phyloP scores from a whole-genome alignment of 2,329 filamentous ascomycete species.

The Ophiosphaerella narmari region DNA sequence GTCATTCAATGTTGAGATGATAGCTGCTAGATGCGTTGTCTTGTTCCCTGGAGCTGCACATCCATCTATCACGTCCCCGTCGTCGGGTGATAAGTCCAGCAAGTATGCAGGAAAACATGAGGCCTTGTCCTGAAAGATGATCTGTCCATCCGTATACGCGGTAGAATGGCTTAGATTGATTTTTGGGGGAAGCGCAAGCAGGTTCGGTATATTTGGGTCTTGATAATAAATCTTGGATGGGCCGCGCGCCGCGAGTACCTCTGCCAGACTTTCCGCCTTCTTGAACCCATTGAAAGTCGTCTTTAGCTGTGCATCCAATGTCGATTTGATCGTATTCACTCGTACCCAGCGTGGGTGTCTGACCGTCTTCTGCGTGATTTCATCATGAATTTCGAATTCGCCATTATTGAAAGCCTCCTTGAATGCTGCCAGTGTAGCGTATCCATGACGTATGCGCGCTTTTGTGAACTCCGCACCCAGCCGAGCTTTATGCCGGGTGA shows the following conservation, averaged over 20 bases:
- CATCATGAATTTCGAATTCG: slow-evolving; percentile 32
- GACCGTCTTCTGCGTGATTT: slow-evolving; percentile 47
- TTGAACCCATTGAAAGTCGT: slow-evolving; percentile 72
- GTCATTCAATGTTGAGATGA: slow-evolving; percentile 58
- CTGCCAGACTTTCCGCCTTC: slow-evolving; percentile 59
- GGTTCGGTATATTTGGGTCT: slow-evolving; percentile 81
- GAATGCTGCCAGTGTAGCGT: slow-evolving; percentile 69
- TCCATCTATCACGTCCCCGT: slow-evolving; percentile 84
- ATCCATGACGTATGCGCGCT: slow-evolving; percentile 72
- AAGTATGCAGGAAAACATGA: slow-evolving; percentile 96
- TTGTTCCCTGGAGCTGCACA: slow-evolving; percentile 97
- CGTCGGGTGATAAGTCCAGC: slow-evolving; percentile 67
- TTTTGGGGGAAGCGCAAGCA: slow-evolving; percentile 76
- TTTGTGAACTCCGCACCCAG: slow-evolving; percentile 82
- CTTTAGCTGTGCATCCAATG: slow-evolving; percentile 71
- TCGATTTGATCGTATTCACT: slow-evolving; percentile 78
- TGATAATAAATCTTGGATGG: slow-evolving; percentile 64
- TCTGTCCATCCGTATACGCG: slow-evolving; percentile 74
- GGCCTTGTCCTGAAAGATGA: slow-evolving; percentile 95
- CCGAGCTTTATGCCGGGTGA: slow-evolving; percentile 81
- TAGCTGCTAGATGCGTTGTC: slow-evolving; percentile 87
- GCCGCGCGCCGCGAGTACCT: slow-evolving; percentile 55
- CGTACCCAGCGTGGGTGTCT: slow-evolving; percentile 89
- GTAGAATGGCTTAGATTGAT: slow-evolving; percentile 72
- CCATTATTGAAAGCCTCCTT: slow-evolving; percentile 60